A percentile compares a stretch with the other conserved stretches of the same genome.
Evolutionary conservation across 2,329 filamentous ascomycete species (phyloP).

Genomic region (Fusarium xylarioides): DNA sequence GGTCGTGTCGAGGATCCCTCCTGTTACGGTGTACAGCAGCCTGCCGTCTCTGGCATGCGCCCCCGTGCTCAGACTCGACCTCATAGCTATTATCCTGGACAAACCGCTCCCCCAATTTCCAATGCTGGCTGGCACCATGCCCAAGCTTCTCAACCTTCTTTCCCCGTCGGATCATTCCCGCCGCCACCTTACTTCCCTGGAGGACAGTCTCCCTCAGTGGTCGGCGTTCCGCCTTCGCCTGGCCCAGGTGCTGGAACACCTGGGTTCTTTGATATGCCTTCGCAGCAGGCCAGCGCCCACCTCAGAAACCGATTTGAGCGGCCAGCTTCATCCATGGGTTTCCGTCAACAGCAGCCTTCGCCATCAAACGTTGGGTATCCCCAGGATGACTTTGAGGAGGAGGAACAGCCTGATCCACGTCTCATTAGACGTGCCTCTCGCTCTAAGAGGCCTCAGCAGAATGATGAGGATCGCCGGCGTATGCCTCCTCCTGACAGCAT

Average conservation of each 20-base stretch:
- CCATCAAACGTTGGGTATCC: constrained; percentile 46
- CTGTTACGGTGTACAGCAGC: constrained; percentile 49
- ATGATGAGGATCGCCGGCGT: constrained; percentile 55
- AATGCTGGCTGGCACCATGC: constrained; percentile 43
- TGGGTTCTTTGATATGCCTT: constrained; percentile 46
- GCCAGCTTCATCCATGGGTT: constrained; percentile 54
- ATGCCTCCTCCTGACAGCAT: constrained; percentile 59
- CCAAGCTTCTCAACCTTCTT: constrained; percentile 35
- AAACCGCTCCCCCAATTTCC: constrained; percentile 40
- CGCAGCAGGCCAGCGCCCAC: constrained; percentile 42
- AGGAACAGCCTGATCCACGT: constrained; percentile 49
- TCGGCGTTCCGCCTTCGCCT: constrained; percentile 43
- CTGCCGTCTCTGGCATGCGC: constrained; percentile 44
- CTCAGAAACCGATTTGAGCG: constrained; percentile 50
- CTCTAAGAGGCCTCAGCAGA: constrained; percentile 47
- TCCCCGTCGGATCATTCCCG: constrained; percentile 45
- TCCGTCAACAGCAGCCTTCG: constrained; percentile 41
- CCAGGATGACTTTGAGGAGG: constrained; percentile 54
- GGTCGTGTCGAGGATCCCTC: constrained; percentile 48
- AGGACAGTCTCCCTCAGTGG: constrained; percentile 39
- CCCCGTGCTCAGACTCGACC: constrained; percentile 49
- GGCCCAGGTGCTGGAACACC: constrained; percentile 42
- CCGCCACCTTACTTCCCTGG: constrained; percentile 43
- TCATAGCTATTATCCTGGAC: constrained; percentile 50
- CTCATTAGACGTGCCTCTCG: constrained; percentile 55